Base-by-base conservation (phyloP, 1,284 basidiomycete genomes). In the Ceratobasidium sp. region DNA sequence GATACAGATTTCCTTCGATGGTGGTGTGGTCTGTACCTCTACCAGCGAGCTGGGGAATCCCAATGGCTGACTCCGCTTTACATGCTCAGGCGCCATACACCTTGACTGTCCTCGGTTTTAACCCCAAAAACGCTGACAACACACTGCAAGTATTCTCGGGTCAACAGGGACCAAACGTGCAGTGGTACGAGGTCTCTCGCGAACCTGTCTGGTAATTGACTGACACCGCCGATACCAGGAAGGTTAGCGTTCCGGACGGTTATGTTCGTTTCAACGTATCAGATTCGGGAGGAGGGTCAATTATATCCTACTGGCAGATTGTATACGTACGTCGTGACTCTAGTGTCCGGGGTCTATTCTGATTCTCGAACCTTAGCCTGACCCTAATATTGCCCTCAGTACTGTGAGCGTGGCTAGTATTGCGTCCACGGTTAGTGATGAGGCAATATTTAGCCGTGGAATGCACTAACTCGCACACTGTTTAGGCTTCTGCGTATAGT, bases 241-340 rank as follows among this genome's bases (percentile, higher is more conserved):
- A 7, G 14, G 61, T 63, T 14, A 46, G 37, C 41, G 61, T 48
- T 43, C 61, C 61, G 1, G 41, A 46, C 16, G 61, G 61, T 6
- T 63, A 24, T 46, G 24, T 63, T 41, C 61, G 61, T 7, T 63
- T 63, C 41, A 63, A 63, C 41, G 41, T 48, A 27, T 27, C 61
- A 27, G 61, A 63, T 48, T 34, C 61, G 8, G 24, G 6, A 6
- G 61, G 61, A 22, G 39, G 11, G 24, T 13, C 61, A 9, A 41
- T 63, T 27, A 43, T 43, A 4, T 63, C 61, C 5, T 63, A 46
- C 11, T 63, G 61, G 61, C 61, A 63, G 27, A 24, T 19, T 19
- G 61, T 63, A 22, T 63, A 63, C 22, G 61, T 63, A 27, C 22
- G 61, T 63, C 27, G 11, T 22, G 22, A 9, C 9, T 22, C 14